These are phyloP conservation scores for Rhizopogon salebrosus DNA, from an alignment of 768 basidiomycete species.

Conservation along the genomic window DNA sequence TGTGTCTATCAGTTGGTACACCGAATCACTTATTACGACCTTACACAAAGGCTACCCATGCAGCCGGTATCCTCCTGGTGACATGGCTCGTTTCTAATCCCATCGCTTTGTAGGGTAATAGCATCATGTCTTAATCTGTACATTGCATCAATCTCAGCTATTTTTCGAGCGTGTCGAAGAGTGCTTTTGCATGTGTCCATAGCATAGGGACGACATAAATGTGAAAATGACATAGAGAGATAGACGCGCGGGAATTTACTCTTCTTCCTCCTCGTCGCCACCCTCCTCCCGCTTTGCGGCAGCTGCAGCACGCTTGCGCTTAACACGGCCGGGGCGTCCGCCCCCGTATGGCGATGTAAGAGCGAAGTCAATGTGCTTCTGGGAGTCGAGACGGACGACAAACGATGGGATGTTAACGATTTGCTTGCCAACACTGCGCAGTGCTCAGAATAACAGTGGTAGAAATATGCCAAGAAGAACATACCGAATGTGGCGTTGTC, in stretches of 20 bases:
- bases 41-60: no score
- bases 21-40: no score
- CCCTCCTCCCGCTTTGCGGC: constrained; percentile 90
- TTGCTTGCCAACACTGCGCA: constrained; percentile 90
- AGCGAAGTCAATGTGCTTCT: constrained; percentile 99
- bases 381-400: constrained; percentile 97
- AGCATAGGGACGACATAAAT: constrained; percentile 26
- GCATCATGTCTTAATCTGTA: no score
- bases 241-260: constrained; percentile 40
- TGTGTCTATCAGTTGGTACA: no score
- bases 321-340: constrained; percentile 90
- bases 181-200: constrained; percentile 27
- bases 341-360: constrained; percentile 96
- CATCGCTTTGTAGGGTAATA: no score
- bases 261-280: constrained; percentile 88
- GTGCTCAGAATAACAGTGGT: not conserved
- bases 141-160: not conserved
- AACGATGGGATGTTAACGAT: constrained; percentile 99
- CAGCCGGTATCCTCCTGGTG: no score
- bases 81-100: not conserved
- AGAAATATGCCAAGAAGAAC: constrained; percentile 19
- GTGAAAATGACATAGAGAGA: constrained; percentile 20
- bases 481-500: constrained; percentile 97
- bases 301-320: constrained; percentile 95
- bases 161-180: constrained; percentile 10